Conservation (phyloP, 2,329 filamentous ascomycete species). For the Colletotrichum tabaci region DNA sequence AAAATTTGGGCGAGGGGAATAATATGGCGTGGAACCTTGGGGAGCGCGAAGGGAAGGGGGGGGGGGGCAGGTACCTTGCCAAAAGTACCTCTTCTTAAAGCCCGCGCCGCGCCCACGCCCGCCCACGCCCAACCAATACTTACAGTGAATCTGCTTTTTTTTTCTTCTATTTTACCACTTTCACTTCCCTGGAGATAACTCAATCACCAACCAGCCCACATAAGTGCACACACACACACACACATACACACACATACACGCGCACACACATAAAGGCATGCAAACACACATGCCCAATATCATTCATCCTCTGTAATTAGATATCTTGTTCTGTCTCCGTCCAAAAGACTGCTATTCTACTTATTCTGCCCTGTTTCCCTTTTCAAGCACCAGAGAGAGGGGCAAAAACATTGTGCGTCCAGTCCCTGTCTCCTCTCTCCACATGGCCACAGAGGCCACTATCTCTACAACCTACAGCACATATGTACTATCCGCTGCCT, state of each 20-base stretch:
- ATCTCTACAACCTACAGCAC: background rate
- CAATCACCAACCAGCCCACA: background rate
- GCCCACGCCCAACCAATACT: slow-evolving; percentile 6
- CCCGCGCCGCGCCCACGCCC: slow-evolving; percentile 18
- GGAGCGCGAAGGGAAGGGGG: slow-evolving; percentile 7
- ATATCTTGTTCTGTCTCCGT: background rate
- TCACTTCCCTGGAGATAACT: background rate
- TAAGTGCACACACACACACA: background rate
- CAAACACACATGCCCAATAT: no score
- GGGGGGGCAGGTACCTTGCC: slow-evolving; percentile 22
- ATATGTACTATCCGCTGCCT: slow-evolving; percentile 7
- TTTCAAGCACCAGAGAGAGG: background rate
- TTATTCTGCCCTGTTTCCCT: background rate
- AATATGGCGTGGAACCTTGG: slow-evolving; percentile 39
- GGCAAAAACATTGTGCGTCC: background rate
- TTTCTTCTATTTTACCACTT: slow-evolving; percentile 6
- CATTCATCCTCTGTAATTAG: no score
- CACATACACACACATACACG: background rate
- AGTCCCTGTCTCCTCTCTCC: background rate
- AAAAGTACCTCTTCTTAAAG: slow-evolving; percentile 21
- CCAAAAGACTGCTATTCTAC: background rate
- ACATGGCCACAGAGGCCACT: background rate
- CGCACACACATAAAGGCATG: no score
- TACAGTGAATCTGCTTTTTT: background rate
- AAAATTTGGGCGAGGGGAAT: slow-evolving; percentile 42